Evolutionary conservation across 805 yeast genomes (phyloP), one percentile per base, ranked within the genome.

Genomic region (Candida ovalis): DNA sequence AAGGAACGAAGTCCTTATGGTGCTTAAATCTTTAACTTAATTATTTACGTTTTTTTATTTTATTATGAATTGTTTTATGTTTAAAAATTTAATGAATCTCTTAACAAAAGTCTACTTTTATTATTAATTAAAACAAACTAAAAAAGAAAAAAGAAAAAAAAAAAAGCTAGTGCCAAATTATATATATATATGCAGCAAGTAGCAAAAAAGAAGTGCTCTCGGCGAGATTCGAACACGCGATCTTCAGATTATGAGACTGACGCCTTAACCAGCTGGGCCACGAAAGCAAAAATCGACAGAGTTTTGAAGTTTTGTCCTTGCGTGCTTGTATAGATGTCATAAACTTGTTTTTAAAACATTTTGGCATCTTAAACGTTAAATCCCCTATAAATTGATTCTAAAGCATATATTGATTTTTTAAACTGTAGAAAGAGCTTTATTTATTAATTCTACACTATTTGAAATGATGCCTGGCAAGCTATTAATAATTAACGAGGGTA

Each of bases 141-240:
- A 27, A 8, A 12, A 12, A 27, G 12, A 8, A 27, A 27, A 27
- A 27, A 27, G 30, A 27, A 27, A 27, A 27, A 27, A 12, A 27
- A 27, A 27, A 8, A 8, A 27, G 30, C 8, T 8, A 8, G 10
- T 27, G 8, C 30, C 8, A 27, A 8, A 27, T 8, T 27, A 7
- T 32, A 6, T 25, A 10, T 25, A 25, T 25, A 6, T 7, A 10
- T 7, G 10, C 9, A 25, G 6, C 28, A 25, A 25, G 10, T 8
- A 10, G 12, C 23, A 43, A 48, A 53, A 55, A 54, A 49, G 38
- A 46, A 46, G 39, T 64, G 69, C 69, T 65, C 67, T 63, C 53
- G 69, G 69, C 68, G 69, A 65, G 69, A 63, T 51, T 65, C 68
- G 69, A 65, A 65, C 69, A 62, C 69, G 68, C 69, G 69, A 64